A percentile compares a stretch with the other conserved stretches of the same genome.
phyloP scores from a whole-genome alignment of 225 moss, liverwort and hornwort genomes.

The Straminergon stramineum region DNA sequence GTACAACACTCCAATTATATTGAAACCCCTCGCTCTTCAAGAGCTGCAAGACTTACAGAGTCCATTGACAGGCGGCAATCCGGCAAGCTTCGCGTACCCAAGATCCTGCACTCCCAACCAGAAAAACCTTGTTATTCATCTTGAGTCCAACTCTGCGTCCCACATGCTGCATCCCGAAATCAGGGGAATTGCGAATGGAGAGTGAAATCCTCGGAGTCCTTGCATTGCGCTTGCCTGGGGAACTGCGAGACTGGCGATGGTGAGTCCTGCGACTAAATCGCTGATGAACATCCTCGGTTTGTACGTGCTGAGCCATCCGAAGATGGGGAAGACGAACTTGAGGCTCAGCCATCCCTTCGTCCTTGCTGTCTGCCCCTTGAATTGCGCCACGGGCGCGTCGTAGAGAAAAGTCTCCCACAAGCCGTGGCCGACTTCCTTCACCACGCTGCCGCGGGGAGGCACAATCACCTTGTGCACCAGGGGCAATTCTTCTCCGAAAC shows the following conservation, averaged over 20 bases:
- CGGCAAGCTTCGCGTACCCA: constrained; percentile 61
- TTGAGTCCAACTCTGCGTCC: not conserved
- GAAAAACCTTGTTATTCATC: not conserved
- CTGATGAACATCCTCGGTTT: not conserved
- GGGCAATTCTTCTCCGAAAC: not conserved
- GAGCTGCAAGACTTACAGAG: constrained; percentile 46
- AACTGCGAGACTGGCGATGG: constrained; percentile 82
- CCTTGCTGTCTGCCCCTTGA: constrained; percentile 22
- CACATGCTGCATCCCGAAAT: not conserved
- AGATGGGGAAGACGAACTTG: constrained; percentile 60
- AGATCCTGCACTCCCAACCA: constrained; percentile 44
- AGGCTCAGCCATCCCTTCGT: constrained; percentile 22
- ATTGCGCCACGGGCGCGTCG: constrained; percentile 56
- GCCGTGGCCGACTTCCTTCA: not conserved
- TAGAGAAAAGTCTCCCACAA: constrained; percentile 66
- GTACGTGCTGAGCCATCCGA: constrained; percentile 44
- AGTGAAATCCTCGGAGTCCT: not conserved
- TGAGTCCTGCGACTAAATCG: constrained; percentile 67
- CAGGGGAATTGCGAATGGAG: not conserved
- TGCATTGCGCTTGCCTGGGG: constrained; percentile 32
- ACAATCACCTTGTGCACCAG: constrained; percentile 58
- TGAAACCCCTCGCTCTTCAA: not conserved
- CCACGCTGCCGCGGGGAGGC: constrained; percentile 2
- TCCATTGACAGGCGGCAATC: constrained; percentile 30
- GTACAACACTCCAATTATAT: not conserved